Evolutionary conservation across 2,329 filamentous ascomycete species (phyloP), one percentile per base, ranked within the genome.

Genomic region (Graphium sp.): DNA sequence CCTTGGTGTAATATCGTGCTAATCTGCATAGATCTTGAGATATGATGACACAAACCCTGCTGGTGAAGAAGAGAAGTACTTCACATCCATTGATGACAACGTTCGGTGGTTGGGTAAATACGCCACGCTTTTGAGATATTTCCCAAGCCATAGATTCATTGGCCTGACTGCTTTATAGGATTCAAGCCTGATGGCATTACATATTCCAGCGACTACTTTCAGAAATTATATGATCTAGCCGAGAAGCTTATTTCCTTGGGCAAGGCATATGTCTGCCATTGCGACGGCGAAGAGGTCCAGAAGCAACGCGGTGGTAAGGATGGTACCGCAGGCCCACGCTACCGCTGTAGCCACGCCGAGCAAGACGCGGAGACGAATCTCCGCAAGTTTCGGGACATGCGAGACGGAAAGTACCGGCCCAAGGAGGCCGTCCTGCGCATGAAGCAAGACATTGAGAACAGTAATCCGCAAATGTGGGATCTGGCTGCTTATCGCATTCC

Each of bases 401-500:
- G 74, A 29, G 83, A 91, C 45, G 87, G 87, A 13, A 81, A 87
- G 52, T 94, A 94, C 54, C 74, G 79, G 48, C 75, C 83, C 1
- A 72, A 74, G 42, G 75, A 83, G 48, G 87, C 83, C 2, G 79
- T 83, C 42, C 58, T 95, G 30, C 74, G 87, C 35, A 94, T 95
- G 85, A 92, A 92, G 59, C 82, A 92, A 61, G 69, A 83, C 37
- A 81, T 82, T 36, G 68, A 70, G 28, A 75, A 77, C 41, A 75
- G 77, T 18, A 94, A 94, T 48, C 84, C 85, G 6, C 82, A 92
- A 52, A 85, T 93, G 80, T 94, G 87, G 87, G 87, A 95, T 59
- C 56, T 93, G 30, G 80, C 81, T 2, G 87, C 87, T 11, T 95
- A 93, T 52, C 73, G 87, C 35, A 75, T 95, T 31, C 65, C 83